Evolutionary conservation across 768 basidiomycete species (phyloP), one percentile per base, ranked within the genome.

Genomic region (Boletus reticulatus): DNA sequence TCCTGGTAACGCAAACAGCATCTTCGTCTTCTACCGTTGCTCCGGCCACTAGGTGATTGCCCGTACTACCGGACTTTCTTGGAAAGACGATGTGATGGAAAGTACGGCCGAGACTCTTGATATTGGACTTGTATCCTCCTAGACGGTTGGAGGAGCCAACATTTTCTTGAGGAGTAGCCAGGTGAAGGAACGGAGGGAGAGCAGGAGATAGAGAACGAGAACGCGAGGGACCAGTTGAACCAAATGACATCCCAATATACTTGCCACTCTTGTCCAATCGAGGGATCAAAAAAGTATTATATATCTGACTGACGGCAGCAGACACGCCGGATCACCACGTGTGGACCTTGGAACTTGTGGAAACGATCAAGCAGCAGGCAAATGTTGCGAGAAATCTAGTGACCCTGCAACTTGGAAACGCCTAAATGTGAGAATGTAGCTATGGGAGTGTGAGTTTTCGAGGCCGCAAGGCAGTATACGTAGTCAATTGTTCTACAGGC

Each of bases 81-180:
- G 53, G 43, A 36, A 55, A 52, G 37, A 76, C 65, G 4, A 71
- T 51, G 29, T 78, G 72, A 37, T 75, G 75, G 41, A 83, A 73
- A 45, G 78, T 72, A 46, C 68, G 73, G 58, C 74, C 75, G 45
- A 82, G 65, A 58, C 78, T 81, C 37, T 71, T 72, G 50, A 66
- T 69, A 52, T 60, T 59, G 14, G 65, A 64, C 50, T 68, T 69
- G 24, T 75, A 69, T 14, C 70, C 67, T 59, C 76, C 75, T n/a
- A 63, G 59, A 24, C 67, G 73, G 37, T 68, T 64, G 34, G 70
- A 66, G 13, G 66, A 44, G 39, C 50, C 52, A 19, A 62, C 45
- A n/a, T 52, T 50, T 48, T 45, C 31, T 43, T 38, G 47, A 32
- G 44, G 38, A 50, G 51, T 42, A 29, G 52, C 37, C 22, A 67